A percentile compares a stretch with the other conserved stretches of the same genome.
phyloP scores from a whole-genome alignment of 176 grass and related monocot species.

The Otatea glauca region DNA sequence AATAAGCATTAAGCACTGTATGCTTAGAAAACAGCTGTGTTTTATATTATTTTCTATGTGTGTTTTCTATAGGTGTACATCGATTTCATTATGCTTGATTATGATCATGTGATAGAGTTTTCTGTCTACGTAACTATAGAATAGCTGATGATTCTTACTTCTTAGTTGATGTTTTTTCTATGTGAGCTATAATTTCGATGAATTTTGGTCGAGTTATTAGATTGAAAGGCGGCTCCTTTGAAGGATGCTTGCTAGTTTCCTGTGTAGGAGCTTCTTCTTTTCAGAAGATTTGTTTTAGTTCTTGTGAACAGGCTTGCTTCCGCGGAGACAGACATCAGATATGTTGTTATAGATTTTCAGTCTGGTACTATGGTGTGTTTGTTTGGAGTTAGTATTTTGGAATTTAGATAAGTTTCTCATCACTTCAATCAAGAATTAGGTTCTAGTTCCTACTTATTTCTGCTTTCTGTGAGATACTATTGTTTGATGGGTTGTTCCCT shows the following conservation, averaged over 20 bases:
- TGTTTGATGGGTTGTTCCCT: conserved; percentile 27
- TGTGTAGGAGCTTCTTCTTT: neutral
- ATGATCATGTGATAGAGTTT: neutral
- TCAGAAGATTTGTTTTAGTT: neutral
- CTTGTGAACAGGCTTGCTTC: conserved; percentile 11
- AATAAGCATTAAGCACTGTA: neutral
- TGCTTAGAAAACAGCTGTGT: neutral
- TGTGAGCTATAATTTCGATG: neutral
- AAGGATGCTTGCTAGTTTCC: conserved; percentile 10
- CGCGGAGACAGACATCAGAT: neutral
- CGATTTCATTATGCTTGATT: conserved; percentile 8
- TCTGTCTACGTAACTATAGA: neutral
- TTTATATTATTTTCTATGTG: conserved; percentile 5
- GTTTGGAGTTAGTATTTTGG: neutral
- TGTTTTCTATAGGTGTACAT: neutral
- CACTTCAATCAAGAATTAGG: conserved; percentile 9
- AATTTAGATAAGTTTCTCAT: conserved; percentile 35
- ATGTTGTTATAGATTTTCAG: neutral
- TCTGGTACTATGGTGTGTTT: neutral
- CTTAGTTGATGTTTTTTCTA: neutral
- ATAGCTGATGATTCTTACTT: neutral
- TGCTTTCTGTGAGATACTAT: conserved; percentile 22
- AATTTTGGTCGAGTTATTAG: neutral
- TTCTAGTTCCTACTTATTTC: neutral
- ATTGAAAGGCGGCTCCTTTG: neutral